Conservation (phyloP, 2,329 filamentous ascomycete genomes). For the Penicillium concentricum region DNA sequence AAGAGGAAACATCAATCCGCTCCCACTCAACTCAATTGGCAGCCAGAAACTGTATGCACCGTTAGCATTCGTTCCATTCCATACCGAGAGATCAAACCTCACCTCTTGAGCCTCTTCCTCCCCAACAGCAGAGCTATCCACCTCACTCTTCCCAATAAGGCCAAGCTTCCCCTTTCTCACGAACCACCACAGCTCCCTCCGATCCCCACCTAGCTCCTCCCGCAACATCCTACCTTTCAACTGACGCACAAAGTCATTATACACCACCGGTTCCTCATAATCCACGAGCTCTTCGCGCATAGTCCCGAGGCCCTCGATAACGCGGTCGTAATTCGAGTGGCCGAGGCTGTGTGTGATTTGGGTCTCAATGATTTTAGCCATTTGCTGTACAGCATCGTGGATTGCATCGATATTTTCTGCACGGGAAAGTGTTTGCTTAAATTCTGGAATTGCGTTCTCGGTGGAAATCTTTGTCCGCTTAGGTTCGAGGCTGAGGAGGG, state of each 20-base stretch:
- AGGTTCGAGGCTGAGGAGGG: slow-evolving; percentile 63
- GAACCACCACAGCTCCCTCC: slow-evolving; percentile 79
- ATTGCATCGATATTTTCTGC: slow-evolving; percentile 63
- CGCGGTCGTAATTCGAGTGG: slow-evolving; percentile 70
- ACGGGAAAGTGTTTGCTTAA: slow-evolving; percentile 72
- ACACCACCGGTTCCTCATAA: slow-evolving; percentile 72
- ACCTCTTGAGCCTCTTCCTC: slow-evolving; percentile 68
- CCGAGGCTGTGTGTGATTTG: slow-evolving; percentile 73
- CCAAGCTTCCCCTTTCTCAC: slow-evolving; percentile 68
- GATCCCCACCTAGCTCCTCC: slow-evolving; percentile 71
- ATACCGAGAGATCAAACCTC: slow-evolving; percentile 12
- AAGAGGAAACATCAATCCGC: background rate
- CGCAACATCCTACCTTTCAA: slow-evolving; percentile 71
- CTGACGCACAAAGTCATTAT: slow-evolving; percentile 69
- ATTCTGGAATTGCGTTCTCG: slow-evolving; percentile 83
- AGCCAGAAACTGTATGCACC: slow-evolving; percentile 3
- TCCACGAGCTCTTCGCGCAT: slow-evolving; percentile 75
- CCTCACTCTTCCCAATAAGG: slow-evolving; percentile 65
- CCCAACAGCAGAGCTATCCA: slow-evolving; percentile 64
- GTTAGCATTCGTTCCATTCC: background rate
- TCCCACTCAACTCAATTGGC: background rate
- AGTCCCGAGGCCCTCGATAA: slow-evolving; percentile 71
- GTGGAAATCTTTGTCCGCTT: slow-evolving; percentile 56
- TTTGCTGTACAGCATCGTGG: slow-evolving; percentile 68
- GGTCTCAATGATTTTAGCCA: slow-evolving; percentile 67